A percentile compares a stretch with the other conserved stretches of the same genome.
These are phyloP conservation scores for Groenewaldozyma auringiensis DNA, from an alignment of 1,139 yeast species.

Conservation along the genomic window DNA sequence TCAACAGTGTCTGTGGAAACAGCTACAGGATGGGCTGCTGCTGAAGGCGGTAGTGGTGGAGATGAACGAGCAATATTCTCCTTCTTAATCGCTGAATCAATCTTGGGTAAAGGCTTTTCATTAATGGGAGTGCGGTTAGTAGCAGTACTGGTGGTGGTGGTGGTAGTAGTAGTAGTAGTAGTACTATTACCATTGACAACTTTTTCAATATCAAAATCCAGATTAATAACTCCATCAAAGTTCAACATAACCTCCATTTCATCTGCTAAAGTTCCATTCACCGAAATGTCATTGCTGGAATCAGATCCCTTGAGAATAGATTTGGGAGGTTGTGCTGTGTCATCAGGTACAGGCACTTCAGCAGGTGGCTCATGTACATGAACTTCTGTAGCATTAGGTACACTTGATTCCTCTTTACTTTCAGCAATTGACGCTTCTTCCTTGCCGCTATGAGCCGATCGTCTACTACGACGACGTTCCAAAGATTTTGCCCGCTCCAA, in stretches of 20 bases:
- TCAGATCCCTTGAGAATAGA: slow-evolving; percentile 21
- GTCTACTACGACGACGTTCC: slow-evolving; percentile 29
- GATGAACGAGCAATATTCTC: background rate
- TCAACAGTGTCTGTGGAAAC: background rate
- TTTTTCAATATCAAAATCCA: slow-evolving; percentile 15
- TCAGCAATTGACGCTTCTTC: slow-evolving; percentile 11
- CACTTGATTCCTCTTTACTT: slow-evolving; percentile 18
- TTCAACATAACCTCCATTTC: slow-evolving; percentile 11
- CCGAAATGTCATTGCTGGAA: background rate
- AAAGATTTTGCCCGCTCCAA: slow-evolving; percentile 31
- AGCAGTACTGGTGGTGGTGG: too few relatives aligned
- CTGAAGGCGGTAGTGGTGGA: background rate
- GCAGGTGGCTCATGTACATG: slow-evolving; percentile 19
- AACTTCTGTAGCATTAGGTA: slow-evolving; percentile 28
- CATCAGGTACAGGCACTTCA: slow-evolving; percentile 10
- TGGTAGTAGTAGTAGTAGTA: too few relatives aligned
- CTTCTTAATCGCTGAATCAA: background rate
- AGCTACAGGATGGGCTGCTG: too few relatives aligned
- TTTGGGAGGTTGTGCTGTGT: slow-evolving; percentile 15
- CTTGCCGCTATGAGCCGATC: slow-evolving; percentile 16
- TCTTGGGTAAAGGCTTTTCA: background rate
- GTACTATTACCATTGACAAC: background rate
- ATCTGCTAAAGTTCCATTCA: slow-evolving; percentile 3
- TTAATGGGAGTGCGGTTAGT: too few relatives aligned
- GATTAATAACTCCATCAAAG: slow-evolving; percentile 13